Base-by-base conservation (phyloP, 2,329 filamentous ascomycete species). In the Phoma sp. region DNA sequence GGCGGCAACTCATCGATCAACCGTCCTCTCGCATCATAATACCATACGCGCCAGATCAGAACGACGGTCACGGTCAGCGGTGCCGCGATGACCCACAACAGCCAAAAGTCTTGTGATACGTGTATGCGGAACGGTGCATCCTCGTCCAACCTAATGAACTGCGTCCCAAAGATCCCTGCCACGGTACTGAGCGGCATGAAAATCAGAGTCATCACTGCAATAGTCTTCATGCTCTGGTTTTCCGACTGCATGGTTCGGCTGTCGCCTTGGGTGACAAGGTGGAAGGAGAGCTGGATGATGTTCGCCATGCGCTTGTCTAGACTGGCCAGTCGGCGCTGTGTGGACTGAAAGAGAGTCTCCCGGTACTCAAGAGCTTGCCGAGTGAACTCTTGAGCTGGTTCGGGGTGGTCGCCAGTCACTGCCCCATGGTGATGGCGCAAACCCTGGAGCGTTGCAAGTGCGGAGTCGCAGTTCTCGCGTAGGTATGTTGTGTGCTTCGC, bases 161-260 rank as follows among this genome's bases (percentile, higher is more conserved):
- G 68, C 15, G 64, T 69, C 1, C 71, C 68, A 21, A 73, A 72
- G 2, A 73, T 66, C 0, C 62, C 57, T 0, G 71, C 69, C 0
- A 72, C 59, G 1, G 75, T 75, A 2, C 75, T 72, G 1, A 74
- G 67, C 2, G 78, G 78, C 36, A 80, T 69, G 68, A 80, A 80
- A 5, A 78, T 67, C 17, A 80, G 58, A 1, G 78, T 80, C 56
- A 78, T 67, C 8, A 79, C 68, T 0, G 78, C 78, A 17, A 80
- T 78, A 0, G 76, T 78, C 61, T 79, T 79, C 78, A 80, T 80
- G 12, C 75, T 77, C 15, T 73, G 69, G 35, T 69, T 76, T 55
- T 79, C 76, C 8, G 70, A 62, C 43, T 73, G 67, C 62, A 77
- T 69, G 3, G 72, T 57, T 17, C 63, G 65, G 38, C 69, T 76